A percentile compares a stretch with the other conserved stretches of the same genome.
These are phyloP conservation scores for Yamadazyma ubonensis DNA, from an alignment of 805 yeast species.

Conservation along the genomic window DNA sequence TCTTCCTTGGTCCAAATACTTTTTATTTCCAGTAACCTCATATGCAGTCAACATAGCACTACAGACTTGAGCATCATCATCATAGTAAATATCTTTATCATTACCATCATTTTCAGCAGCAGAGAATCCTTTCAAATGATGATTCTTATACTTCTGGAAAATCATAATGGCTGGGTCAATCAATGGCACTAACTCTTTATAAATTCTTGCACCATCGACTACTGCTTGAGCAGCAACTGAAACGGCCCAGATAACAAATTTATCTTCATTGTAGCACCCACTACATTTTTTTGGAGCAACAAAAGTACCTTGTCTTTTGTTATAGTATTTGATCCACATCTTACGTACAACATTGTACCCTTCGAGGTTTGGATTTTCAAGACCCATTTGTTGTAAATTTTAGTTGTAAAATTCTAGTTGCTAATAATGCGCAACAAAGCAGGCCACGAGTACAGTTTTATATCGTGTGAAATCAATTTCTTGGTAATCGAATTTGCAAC, in stretches of 20 bases:
- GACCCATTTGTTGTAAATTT: conserved; percentile 19
- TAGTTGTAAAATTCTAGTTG: too few species aligned
- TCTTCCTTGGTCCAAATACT: conserved; percentile 53
- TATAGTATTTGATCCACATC: conserved; percentile 45
- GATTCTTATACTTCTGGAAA: conserved; percentile 52
- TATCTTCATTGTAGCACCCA: conserved; percentile 50
- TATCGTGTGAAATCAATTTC: too few species aligned
- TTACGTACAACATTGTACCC: conserved; percentile 39
- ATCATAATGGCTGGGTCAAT: conserved; percentile 51
- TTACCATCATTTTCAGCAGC: conserved; percentile 62
- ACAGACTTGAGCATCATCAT: conserved; percentile 75
- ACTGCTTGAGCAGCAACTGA: conserved; percentile 66
- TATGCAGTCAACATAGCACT: conserved; percentile 63
- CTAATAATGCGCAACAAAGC: too few species aligned
- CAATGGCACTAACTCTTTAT: conserved; percentile 54
- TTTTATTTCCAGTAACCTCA: conserved; percentile 60
- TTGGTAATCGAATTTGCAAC: too few species aligned
- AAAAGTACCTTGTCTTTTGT: conserved; percentile 34
- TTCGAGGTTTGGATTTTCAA: conserved; percentile 38
- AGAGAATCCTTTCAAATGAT: conserved; percentile 54
- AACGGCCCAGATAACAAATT: conserved; percentile 67
- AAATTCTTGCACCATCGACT: conserved; percentile 59
- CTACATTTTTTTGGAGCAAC: conserved; percentile 39
- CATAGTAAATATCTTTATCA: conserved; percentile 65
- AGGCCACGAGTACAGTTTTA: too few species aligned